Conservation (phyloP, 306 rosid species). For the Astragalus membranaceus region DNA sequence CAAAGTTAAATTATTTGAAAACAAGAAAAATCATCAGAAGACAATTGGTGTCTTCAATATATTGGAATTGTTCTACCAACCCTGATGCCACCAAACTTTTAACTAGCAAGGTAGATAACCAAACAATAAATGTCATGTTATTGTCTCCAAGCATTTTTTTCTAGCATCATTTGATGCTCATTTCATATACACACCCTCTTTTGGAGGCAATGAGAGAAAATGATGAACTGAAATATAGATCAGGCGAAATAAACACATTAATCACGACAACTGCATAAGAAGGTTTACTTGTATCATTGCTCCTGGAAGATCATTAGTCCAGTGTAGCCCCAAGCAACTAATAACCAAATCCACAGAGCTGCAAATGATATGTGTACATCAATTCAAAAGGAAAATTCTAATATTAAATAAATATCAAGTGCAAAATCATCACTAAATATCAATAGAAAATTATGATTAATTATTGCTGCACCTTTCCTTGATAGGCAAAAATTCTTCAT, state of each 20-base stretch:
- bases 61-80: not conserved
- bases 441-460: not conserved
- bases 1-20: not conserved
- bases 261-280: not conserved
- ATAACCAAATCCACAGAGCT: slow-evolving; percentile 87
- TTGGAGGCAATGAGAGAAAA: not conserved
- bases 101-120: not conserved
- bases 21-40: not conserved
- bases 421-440: not conserved
- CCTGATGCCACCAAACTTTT: not conserved
- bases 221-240: not conserved
- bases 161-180: not conserved
- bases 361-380: slow-evolving; percentile 23
- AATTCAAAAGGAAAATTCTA: slow-evolving; percentile 6
- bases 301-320: slow-evolving; percentile 99
- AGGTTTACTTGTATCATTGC: slow-evolving; percentile 84
- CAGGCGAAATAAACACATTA: not conserved
- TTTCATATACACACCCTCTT: not conserved
- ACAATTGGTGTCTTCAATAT: not conserved
- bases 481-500: slow-evolving; percentile 83
- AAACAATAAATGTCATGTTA: not conserved
- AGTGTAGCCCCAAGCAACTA: slow-evolving; percentile 93
- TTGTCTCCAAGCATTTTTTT: not conserved
- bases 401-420: slow-evolving; percentile 2
- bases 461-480: slow-evolving; percentile 55